Evolutionary conservation across 2,329 filamentous ascomycete genomes (phyloP).

Genomic region (Pyrenophora tritici-repentis): DNA sequence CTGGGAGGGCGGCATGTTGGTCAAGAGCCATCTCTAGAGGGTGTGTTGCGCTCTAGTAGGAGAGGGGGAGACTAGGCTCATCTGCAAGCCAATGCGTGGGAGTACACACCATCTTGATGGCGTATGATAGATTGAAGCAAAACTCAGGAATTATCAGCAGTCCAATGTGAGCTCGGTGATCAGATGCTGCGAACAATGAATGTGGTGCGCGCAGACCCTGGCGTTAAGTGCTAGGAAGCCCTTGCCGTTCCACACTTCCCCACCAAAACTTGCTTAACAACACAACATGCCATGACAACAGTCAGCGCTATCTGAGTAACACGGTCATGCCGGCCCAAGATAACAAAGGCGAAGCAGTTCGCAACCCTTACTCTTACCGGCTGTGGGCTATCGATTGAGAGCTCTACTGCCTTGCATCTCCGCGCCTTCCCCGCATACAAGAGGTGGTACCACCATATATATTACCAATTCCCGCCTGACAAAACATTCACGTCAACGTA

Average conservation of each 20-base stretch:
- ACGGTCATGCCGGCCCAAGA: constrained; percentile 20
- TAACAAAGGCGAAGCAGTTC: constrained; percentile 18
- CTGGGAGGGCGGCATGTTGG: constrained; percentile 67
- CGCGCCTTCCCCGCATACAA: constrained; percentile 31
- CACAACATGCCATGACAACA: constrained; percentile 29
- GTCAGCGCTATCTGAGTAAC: constrained; percentile 10
- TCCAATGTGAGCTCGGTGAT: too few species aligned
- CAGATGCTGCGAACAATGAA: too few species aligned
- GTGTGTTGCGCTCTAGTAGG: neutral
- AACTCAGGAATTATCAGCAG: neutral
- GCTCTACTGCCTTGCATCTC: constrained; percentile 7
- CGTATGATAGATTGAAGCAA: constrained; percentile 1
- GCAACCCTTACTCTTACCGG: constrained; percentile 10
- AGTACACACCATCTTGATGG: neutral
- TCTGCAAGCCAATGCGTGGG: neutral
- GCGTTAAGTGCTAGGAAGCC: constrained; percentile 11
- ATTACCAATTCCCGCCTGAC: neutral
- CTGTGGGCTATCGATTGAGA: constrained; percentile 25
- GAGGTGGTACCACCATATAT: constrained; percentile 9
- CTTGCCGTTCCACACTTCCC: constrained; percentile 20
- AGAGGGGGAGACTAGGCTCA: neutral
- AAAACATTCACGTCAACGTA: constrained; percentile 8
- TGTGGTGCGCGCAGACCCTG: neutral
- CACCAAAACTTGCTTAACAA: constrained; percentile 26
- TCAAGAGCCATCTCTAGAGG: constrained; percentile 50